These are phyloP conservation scores for Lolium rigidum DNA, from an alignment of 176 grass and related monocot genomes.

Conservation along the genomic window DNA sequence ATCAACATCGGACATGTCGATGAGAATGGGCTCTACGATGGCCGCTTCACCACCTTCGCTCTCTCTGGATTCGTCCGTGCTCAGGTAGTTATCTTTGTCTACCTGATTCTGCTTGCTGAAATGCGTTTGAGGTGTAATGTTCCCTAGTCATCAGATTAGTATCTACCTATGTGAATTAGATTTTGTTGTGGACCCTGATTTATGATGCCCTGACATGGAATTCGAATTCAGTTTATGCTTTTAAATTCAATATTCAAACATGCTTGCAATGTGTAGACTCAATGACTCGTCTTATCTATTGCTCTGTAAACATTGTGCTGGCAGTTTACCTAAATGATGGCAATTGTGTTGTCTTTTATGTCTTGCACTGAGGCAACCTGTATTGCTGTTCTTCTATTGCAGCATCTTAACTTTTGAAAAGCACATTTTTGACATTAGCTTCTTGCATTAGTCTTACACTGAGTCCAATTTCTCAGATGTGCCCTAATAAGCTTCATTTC, in stretches of 20 bases:
- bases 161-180: not conserved
- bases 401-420: not conserved
- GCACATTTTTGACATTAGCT: not conserved
- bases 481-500: not conserved
- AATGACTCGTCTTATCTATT: not conserved
- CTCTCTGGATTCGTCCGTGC: slow-evolving; percentile 84
- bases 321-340: not conserved
- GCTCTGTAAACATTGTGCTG: not conserved
- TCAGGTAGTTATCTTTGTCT: slow-evolving; percentile 50
- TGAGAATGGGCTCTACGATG: slow-evolving; percentile 73
- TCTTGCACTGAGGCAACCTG: not conserved
- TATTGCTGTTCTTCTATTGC: not conserved
- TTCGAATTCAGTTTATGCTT: not conserved
- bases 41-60: slow-evolving; percentile 69
- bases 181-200: not conserved
- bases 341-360: not conserved
- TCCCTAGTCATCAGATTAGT: not conserved
- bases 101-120: not conserved
- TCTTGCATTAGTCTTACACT: not conserved
- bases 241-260: no score
- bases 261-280: no score
- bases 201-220: not conserved
- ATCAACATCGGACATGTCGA: slow-evolving; percentile 82
- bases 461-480: not conserved
- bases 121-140: not conserved